phyloP scores from a whole-genome alignment of 768 basidiomycete species.

The Butyriboletus loyo region DNA sequence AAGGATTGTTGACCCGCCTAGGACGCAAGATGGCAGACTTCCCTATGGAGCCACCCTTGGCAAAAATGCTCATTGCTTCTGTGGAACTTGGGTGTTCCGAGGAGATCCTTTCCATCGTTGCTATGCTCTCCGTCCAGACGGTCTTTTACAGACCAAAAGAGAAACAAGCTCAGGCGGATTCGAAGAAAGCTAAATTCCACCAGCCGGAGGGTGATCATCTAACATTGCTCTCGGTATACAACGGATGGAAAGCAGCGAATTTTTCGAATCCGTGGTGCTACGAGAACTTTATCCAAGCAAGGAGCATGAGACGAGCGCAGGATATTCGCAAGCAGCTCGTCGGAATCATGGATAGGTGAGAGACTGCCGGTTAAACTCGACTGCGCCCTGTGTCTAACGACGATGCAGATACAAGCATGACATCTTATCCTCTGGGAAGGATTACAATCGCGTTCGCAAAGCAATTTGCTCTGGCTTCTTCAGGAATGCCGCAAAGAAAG shows the following conservation, averaged over 20 bases:
- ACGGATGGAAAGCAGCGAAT: conserved; percentile 95
- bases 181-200: conserved; percentile 99
- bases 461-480: conserved; percentile 98
- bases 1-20: conserved; percentile 89
- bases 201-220: conserved; percentile 97
- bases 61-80: conserved; percentile 98
- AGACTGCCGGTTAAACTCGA: conserved; percentile 22
- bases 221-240: conserved; percentile 91
- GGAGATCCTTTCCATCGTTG: conserved; percentile 94
- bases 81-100: conserved; percentile 98
- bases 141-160: conserved; percentile 99
- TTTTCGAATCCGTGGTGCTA: conserved; percentile 99
- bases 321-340: conserved; percentile 97
- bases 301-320: conserved; percentile 95
- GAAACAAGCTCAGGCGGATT: conserved; percentile 98
- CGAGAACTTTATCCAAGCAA: conserved; percentile 97
- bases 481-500: conserved; percentile 98
- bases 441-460: conserved; percentile 89
- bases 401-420: conserved; percentile 88
- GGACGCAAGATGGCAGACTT: conserved; percentile 99
- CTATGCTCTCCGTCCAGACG: conserved; percentile 94
- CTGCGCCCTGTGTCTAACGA: conserved; percentile 1
- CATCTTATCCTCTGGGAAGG: conserved; percentile 85
- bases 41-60: conserved; percentile 93
- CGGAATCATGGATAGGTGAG: conserved; percentile 97